Conservation (phyloP, 2,329 filamentous ascomycete genomes). For the Alternaria conjuncta region DNA sequence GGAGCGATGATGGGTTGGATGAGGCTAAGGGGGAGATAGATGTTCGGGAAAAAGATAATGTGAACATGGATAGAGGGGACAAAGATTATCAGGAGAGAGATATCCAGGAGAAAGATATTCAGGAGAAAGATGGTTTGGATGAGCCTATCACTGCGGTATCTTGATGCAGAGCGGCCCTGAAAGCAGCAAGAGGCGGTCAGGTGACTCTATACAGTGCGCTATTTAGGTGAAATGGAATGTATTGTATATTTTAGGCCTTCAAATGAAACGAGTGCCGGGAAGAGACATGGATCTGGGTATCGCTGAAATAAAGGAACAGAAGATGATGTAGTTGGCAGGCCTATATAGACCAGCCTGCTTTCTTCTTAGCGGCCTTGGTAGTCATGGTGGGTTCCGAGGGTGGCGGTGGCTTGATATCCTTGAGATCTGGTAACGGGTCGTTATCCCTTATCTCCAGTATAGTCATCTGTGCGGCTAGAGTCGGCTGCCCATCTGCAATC, state of each 20-base stretch:
- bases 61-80: too few species aligned
- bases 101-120: too few species aligned
- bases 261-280: neutral
- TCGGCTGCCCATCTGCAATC: slow-evolving; percentile 1
- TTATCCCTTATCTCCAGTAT: slow-evolving; percentile 47
- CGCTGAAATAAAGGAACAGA: neutral
- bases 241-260: neutral
- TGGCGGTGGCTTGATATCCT: slow-evolving; percentile 33
- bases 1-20: neutral
- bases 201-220: neutral
- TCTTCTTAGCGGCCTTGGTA: slow-evolving; percentile 46
- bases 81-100: neutral
- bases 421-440: slow-evolving; percentile 42
- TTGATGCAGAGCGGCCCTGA: neutral
- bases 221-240: neutral
- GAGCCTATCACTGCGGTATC: neutral
- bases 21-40: neutral
- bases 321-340: neutral
- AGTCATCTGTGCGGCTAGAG: slow-evolving; percentile 42
- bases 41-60: neutral
- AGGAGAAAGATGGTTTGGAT: neutral
- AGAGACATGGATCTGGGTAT: slow-evolving; percentile 3
- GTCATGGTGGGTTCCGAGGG: slow-evolving; percentile 31
- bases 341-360: slow-evolving; percentile 44
- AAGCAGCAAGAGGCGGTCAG: neutral